Base-by-base conservation (phyloP, 176 grass and related monocot species). In the Themeda triandra region DNA sequence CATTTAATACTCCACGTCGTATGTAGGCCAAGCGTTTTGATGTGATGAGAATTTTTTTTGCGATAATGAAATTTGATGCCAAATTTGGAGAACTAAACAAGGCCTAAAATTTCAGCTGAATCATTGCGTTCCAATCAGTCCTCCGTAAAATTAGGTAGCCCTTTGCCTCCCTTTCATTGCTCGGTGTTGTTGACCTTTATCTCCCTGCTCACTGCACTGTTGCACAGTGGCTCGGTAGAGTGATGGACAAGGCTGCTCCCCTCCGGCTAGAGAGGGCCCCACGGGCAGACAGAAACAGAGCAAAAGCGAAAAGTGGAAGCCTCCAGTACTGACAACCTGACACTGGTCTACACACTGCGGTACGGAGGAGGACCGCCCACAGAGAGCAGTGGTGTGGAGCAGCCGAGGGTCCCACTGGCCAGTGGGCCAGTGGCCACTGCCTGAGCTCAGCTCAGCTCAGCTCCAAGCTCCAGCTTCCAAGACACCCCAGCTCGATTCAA, bases 241-340 rank as follows among this genome's bases (percentile, higher is more conserved):
- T 18, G 31, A 19, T 68, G 66, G 66, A 37, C 15, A 68, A 37
- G 66, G 18, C 66, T 65, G 63, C 27, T 63, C 63, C 63, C 13
- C 5, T 29, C 25, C 27, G 24, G 1, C 24, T 31, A 66, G 13
- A n/a, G 15, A 46, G 33, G 75, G 84, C 6, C 83, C 75, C 51
- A 80, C 19, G 82, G 64, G 51, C 66, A 79, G 58, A 86, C 60
- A 86, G 44, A 71, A 36, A 75, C 80, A 87, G 69, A 80, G 75
- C 69, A 83, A 90, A 90, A 87, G 88, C 69, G 60, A 80, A 90
- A 87, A 87, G 75, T n/a, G 29, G 88, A 86, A 90, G 74, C 48
- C 79, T 86, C 89, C 84, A 70, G 69, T 78, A 75, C 84, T 82
- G 86, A 70, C 35, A 11, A 44, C 8, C 69, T 90, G 83, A 25